phyloP scores from a whole-genome alignment of 768 basidiomycete species.

The Boletus fagicola region DNA sequence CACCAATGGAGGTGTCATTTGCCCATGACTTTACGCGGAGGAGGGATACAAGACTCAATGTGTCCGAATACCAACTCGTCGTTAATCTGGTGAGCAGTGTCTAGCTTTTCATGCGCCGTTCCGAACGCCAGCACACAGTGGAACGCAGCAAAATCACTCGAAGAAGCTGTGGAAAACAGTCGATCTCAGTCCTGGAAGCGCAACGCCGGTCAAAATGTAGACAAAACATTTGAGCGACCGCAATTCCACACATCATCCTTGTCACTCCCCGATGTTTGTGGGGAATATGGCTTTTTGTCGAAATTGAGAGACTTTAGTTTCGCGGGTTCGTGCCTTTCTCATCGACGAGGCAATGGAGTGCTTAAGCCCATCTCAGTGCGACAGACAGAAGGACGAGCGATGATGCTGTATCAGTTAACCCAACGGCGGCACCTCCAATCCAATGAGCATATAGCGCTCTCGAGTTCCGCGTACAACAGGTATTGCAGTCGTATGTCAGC shows the following conservation, averaged over 20 bases:
- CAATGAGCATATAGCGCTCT: constrained; percentile 35
- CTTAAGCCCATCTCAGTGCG: constrained; percentile 41
- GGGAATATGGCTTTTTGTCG: constrained; percentile 1
- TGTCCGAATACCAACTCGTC: constrained; percentile 28
- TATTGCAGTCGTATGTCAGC: constrained; percentile 29
- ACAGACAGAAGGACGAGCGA: constrained; percentile 57
- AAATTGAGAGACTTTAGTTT: constrained; percentile 26
- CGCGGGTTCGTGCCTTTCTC: constrained; percentile 16
- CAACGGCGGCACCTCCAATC: constrained; percentile 37
- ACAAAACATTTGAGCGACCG: constrained; percentile 10
- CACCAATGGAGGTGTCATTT: no score
- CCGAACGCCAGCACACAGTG: constrained; percentile 32
- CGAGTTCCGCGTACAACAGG: constrained; percentile 68
- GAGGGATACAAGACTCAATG: constrained; percentile 4
- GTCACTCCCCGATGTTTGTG: not conserved
- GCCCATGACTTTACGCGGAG: constrained; percentile 40
- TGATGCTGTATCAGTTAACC: constrained; percentile 41
- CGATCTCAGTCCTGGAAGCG: not conserved
- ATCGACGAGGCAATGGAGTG: not conserved
- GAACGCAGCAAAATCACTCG: constrained; percentile 42
- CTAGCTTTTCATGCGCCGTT: not conserved
- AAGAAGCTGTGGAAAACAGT: constrained; percentile 23
- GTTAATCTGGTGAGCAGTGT: constrained; percentile 42
- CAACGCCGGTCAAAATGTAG: not conserved
- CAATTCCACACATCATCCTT: not conserved